Percentiles rank a stretch among this genome's conserved stretches.
phyloP scores from a whole-genome alignment of 164 flowering plant species.

The Liquidambar formosana region DNA sequence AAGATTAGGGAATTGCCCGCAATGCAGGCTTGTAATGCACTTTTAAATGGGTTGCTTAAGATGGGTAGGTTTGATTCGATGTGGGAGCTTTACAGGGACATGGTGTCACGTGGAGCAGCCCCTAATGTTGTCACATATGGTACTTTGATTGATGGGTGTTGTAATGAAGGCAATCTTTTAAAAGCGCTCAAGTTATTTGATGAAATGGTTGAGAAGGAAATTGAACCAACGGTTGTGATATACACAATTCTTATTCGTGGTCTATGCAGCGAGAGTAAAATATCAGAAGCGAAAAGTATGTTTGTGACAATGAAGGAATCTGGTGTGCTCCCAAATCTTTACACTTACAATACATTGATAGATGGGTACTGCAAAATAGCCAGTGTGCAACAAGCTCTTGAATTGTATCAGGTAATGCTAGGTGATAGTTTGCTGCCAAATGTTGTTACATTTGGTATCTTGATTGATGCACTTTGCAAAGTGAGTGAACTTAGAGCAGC shows the following conservation, averaged over 20 bases:
- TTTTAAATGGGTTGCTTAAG: constrained; percentile 56
- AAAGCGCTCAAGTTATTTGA: constrained; percentile 45
- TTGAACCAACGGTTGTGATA: constrained; percentile 56
- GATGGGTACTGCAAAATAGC: constrained; percentile 63
- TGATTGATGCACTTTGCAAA: constrained; percentile 60
- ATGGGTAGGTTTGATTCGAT: constrained; percentile 40
- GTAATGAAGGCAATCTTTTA: constrained; percentile 36
- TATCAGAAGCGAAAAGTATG: constrained; percentile 48
- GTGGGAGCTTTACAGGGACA: constrained; percentile 52
- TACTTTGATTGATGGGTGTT: constrained; percentile 59
- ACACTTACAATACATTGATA: constrained; percentile 59
- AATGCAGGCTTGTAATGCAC: constrained; percentile 52
- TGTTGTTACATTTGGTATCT: constrained; percentile 55
- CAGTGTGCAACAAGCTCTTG: constrained; percentile 33
- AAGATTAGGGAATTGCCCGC: constrained; percentile 46
- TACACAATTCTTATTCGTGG: constrained; percentile 63
- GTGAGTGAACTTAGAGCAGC: constrained; percentile 47
- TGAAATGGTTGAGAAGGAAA: constrained; percentile 53
- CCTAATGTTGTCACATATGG: constrained; percentile 62
- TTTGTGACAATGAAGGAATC: constrained; percentile 44
- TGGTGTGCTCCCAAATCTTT: constrained; percentile 56
- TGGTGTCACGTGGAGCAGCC: constrained; percentile 41
- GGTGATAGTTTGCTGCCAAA: constrained; percentile 45
- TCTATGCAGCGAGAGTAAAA: constrained; percentile 42
- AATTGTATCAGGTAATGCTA: constrained; percentile 53